Conservation (phyloP, 306 rosid species). For the Hippophae gyantsensis region DNA sequence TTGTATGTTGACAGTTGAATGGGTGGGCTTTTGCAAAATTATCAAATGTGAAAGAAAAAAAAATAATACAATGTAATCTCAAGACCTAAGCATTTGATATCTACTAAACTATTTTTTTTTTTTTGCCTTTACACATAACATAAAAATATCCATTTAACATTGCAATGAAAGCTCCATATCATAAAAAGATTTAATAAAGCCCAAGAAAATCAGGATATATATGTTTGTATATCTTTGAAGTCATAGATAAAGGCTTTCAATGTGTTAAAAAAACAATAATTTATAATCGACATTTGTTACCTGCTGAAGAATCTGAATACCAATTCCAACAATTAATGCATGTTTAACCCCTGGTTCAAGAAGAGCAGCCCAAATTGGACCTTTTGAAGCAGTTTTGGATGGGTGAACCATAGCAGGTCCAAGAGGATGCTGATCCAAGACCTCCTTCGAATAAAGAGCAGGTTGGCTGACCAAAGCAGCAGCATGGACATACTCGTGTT, state of each 20-base stretch:
- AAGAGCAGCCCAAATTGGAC: slow-evolving; percentile 16
- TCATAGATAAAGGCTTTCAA: neutral
- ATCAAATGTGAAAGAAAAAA: no score
- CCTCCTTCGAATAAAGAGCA: slow-evolving; percentile 3
- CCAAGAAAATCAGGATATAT: no score
- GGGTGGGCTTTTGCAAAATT: no score
- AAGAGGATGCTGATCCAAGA: neutral
- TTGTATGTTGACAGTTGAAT: no score
- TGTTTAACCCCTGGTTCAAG: slow-evolving; percentile 26
- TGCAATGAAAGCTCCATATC: no score
- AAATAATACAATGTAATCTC: no score
- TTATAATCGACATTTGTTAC: neutral
- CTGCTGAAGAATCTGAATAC: slow-evolving; percentile 33
- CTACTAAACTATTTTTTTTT: no score
- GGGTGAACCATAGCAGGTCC: neutral
- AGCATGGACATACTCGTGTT: slow-evolving; percentile 1
- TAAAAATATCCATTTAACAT: no score
- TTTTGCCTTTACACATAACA: no score
- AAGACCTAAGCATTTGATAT: no score
- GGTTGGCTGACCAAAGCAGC: slow-evolving; percentile 12
- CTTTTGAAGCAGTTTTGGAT: neutral
- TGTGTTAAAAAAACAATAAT: neutral
- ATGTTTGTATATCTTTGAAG: neutral
- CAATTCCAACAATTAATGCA: slow-evolving; percentile 27
- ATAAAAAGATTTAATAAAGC: no score